Evolutionary conservation across 768 basidiomycete genomes (phyloP).

Genomic region (Kwoniella sp.): DNA sequence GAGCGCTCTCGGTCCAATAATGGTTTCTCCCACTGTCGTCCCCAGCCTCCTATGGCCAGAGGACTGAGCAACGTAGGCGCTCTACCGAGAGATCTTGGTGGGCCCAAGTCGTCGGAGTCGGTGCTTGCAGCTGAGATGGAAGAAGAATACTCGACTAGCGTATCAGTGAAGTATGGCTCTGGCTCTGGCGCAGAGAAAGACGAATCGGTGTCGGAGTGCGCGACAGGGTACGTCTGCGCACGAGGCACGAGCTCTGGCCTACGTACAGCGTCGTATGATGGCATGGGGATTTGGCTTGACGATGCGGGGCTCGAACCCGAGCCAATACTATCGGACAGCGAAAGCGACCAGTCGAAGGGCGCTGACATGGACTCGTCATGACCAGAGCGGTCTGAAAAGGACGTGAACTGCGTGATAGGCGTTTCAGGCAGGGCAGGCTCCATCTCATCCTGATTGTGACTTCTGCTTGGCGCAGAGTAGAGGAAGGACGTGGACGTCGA

Average conservation of each 20-base stretch:
- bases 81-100: background rate
- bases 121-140: background rate
- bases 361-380: background rate
- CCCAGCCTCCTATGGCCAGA: conserved; percentile 24
- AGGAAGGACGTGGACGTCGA: background rate
- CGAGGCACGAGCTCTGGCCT: no score
- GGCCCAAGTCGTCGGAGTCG: background rate
- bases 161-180: background rate
- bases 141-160: background rate
- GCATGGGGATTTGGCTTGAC: no score
- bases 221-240: background rate
- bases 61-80: conserved; percentile 17
- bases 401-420: background rate
- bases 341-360: background rate
- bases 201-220: background rate
- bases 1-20: background rate
- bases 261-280: no score
- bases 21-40: conserved; percentile 18
- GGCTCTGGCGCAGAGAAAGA: background rate
- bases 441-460: background rate
- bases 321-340: background rate
- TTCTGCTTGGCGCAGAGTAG: background rate
- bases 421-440: background rate
- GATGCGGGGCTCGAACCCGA: no score
- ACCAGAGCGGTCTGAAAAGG: background rate